Evolutionary conservation across 2,329 filamentous ascomycete genomes (phyloP).

Genomic region (Aspergillus pseudoviridinutans): DNA sequence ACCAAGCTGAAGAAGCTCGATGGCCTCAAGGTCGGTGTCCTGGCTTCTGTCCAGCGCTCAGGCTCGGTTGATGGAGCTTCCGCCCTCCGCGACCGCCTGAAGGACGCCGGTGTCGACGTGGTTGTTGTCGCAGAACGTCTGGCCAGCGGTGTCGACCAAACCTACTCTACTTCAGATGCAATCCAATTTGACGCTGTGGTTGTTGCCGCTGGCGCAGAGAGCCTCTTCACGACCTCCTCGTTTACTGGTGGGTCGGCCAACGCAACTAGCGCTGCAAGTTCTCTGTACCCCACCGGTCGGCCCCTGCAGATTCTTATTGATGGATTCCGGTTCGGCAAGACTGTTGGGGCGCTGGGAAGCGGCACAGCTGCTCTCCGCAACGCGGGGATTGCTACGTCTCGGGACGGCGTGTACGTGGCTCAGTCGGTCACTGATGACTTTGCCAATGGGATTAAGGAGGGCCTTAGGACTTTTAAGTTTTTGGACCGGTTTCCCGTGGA

Average conservation of each 20-base stretch:
- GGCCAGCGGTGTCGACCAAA: constrained; percentile 53
- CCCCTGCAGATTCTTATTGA: constrained; percentile 61
- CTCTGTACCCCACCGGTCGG: constrained; percentile 61
- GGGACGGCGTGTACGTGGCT: constrained; percentile 35
- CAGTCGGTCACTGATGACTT: constrained; percentile 35
- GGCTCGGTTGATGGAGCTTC: constrained; percentile 49
- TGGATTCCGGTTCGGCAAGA: constrained; percentile 67
- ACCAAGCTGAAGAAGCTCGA: constrained; percentile 57
- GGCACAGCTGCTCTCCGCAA: constrained; percentile 37
- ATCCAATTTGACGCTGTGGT: constrained; percentile 49
- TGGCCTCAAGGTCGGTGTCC: constrained; percentile 60
- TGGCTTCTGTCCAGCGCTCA: constrained; percentile 46
- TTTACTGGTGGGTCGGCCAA: constrained; percentile 14
- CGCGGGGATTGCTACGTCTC: constrained; percentile 41
- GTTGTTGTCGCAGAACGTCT: constrained; percentile 60
- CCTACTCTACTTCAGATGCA: constrained; percentile 62
- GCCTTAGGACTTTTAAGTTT: constrained; percentile 63
- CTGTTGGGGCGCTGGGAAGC: constrained; percentile 57
- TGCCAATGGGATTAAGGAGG: constrained; percentile 50
- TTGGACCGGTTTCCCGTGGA: constrained; percentile 61
- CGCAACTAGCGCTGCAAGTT: constrained; percentile 42
- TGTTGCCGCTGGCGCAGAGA: constrained; percentile 52
- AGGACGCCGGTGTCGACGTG: constrained; percentile 48
- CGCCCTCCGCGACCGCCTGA: constrained; percentile 45
- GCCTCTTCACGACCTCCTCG: constrained; percentile 44